Evolutionary conservation across 345 rosid genomes (phyloP), one percentile per base, ranked within the genome.

Genomic region (Hypericum androsaemum): DNA sequence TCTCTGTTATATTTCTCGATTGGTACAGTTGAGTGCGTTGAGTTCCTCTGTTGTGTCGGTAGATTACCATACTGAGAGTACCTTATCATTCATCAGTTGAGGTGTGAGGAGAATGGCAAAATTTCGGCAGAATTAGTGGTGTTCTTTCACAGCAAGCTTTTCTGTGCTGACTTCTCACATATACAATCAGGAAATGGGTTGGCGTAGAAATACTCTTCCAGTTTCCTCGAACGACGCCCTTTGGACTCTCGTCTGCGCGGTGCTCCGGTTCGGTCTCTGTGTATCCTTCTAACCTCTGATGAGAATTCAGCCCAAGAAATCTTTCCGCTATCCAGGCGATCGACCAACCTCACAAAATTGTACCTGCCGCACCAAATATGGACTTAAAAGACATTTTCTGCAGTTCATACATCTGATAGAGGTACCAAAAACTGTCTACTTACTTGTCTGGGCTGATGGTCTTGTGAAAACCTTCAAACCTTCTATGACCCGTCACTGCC

Each of bases 1-100:
- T 88, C 63, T 81, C 89, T 12, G 73, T 92, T 61, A 74, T 92
- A 69, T 88, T 92, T 74, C 94, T 92, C 35, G 97, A 85, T 69
- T 78, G 95, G 97, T 92, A 85, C 65, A 76, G 79, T 54, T 92
- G 65, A 72, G 32, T 22, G 32, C 32, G 32, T 22, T 22, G 32
- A 22, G 32, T 22, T 22, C 32, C 2, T 22, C 32, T 1, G 32
- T 22, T 22, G 32, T 22, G n/a, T n/a, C n/a, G n/a, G n/a, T n/a
- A n/a, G n/a, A n/a, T n/a, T n/a, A n/a, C n/a, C n/a, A n/a, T n/a
- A n/a, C n/a, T n/a, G n/a, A n/a, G n/a, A n/a, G n/a, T n/a, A n/a
- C n/a, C n/a, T n/a, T n/a, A n/a, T n/a, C n/a, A n/a, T n/a, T n/a
- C n/a, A 42, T 42, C 45, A 42, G 9, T 42, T 12, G 12, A 5